These are phyloP conservation scores for Umbelopsis sp. DNA, from an alignment of 192 early-diverging fungal genomes.

Conservation along the genomic window DNA sequence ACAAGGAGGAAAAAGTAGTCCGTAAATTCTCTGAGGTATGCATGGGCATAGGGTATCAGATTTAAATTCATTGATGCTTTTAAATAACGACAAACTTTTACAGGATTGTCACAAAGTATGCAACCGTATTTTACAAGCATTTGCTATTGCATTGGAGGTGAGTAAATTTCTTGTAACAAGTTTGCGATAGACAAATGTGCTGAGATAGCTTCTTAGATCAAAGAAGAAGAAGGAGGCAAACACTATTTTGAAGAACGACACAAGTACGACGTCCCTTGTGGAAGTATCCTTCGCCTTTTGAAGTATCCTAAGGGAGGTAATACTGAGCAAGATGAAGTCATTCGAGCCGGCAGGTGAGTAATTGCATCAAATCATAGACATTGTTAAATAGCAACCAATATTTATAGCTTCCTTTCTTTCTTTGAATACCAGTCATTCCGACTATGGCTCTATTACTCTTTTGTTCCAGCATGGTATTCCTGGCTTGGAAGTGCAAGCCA, in stretches of 20 bases:
- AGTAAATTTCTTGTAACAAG: background rate
- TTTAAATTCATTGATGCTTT: too few species aligned
- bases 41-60: too few species aligned
- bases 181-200: background rate
- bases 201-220: constrained; percentile 38
- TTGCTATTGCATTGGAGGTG: constrained; percentile 60
- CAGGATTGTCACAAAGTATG: constrained; percentile 54
- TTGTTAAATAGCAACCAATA: background rate
- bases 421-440: constrained; percentile 51
- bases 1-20: constrained; percentile 25
- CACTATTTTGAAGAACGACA: constrained; percentile 55
- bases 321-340: constrained; percentile 42
- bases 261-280: constrained; percentile 45
- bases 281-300: constrained; percentile 58
- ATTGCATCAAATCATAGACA: background rate
- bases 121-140: constrained; percentile 53
- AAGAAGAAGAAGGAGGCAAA: constrained; percentile 53
- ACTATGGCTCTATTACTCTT: constrained; percentile 72
- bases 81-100: background rate
- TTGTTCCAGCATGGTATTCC: constrained; percentile 69
- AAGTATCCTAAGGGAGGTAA: constrained; percentile 59
- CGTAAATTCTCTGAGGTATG: constrained; percentile 46
- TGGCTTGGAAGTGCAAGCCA: constrained; percentile 57
- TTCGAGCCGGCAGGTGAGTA: constrained; percentile 53
- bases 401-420: background rate